These are phyloP conservation scores for Botrytis squamosa DNA, from an alignment of 2,329 filamentous ascomycete species.

Conservation along the genomic window DNA sequence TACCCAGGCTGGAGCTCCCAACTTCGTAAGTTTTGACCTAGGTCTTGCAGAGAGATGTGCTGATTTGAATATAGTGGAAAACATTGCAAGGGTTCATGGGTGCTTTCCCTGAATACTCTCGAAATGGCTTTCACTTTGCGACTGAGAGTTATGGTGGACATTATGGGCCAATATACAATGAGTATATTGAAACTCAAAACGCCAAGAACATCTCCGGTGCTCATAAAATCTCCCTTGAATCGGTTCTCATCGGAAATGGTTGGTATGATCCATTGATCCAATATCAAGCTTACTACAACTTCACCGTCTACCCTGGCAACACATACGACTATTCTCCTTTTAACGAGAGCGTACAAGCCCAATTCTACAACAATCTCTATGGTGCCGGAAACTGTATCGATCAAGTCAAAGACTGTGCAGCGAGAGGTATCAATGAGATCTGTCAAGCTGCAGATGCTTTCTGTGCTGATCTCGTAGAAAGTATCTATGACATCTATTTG, in stretches of 20 bases:
- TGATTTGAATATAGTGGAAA: slow-evolving; percentile 42
- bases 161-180: slow-evolving; percentile 58
- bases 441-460: slow-evolving; percentile 52
- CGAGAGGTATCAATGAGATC: slow-evolving; percentile 49
- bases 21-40: slow-evolving; percentile 45
- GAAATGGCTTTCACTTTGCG: slow-evolving; percentile 53
- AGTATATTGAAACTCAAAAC: slow-evolving; percentile 61
- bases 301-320: slow-evolving; percentile 48
- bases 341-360: slow-evolving; percentile 48
- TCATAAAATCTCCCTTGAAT: slow-evolving; percentile 48
- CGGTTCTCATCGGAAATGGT: slow-evolving; percentile 56
- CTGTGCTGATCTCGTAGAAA: slow-evolving; percentile 54
- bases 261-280: slow-evolving; percentile 58
- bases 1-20: slow-evolving; percentile 53
- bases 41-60: neutral
- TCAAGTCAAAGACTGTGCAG: slow-evolving; percentile 54
- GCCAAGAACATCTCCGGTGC: slow-evolving; percentile 49
- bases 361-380: slow-evolving; percentile 60
- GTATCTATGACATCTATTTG: slow-evolving; percentile 50
- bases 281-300: slow-evolving; percentile 59
- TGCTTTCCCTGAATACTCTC: slow-evolving; percentile 53
- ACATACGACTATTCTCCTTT: slow-evolving; percentile 55
- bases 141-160: slow-evolving; percentile 59
- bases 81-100: slow-evolving; percentile 63
- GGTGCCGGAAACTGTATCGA: slow-evolving; percentile 61